Percentiles rank a stretch among this genome's conserved stretches.
Conservation (phyloP, 2,329 filamentous ascomycete genomes). For the Laburnicola sp. region DNA sequence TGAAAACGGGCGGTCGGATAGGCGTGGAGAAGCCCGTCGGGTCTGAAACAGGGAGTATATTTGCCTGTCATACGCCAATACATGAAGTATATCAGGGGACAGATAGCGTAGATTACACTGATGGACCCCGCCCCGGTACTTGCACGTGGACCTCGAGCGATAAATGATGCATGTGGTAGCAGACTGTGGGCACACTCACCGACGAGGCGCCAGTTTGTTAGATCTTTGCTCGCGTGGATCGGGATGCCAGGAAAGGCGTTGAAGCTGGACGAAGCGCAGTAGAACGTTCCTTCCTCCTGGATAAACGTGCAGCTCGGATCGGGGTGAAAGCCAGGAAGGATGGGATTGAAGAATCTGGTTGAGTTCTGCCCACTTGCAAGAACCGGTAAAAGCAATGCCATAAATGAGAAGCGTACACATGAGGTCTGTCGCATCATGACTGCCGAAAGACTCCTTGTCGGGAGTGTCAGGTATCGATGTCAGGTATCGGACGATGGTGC, state of each 20-base stretch:
- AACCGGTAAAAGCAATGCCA: slow-evolving; percentile 7
- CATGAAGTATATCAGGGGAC: neutral
- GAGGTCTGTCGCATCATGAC: slow-evolving; percentile 12
- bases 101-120: slow-evolving; percentile 3
- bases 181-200: slow-evolving; percentile 22
- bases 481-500: slow-evolving; percentile 1
- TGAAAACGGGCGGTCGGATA: slow-evolving; percentile 3
- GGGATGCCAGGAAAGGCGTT: slow-evolving; percentile 58
- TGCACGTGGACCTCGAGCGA: slow-evolving; percentile 4
- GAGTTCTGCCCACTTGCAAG: slow-evolving; percentile 5
- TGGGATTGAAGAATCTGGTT: slow-evolving; percentile 45
- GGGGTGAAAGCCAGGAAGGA: slow-evolving; percentile 56
- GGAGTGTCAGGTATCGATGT: neutral
- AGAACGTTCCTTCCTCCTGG: slow-evolving; percentile 52
- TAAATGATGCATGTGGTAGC: neutral
- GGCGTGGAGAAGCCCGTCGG: neutral
- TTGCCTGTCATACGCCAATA: slow-evolving; percentile 7
- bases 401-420: neutral
- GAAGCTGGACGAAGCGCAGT: slow-evolving; percentile 58
- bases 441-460: slow-evolving; percentile 6
- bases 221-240: slow-evolving; percentile 57
- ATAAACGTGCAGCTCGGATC: slow-evolving; percentile 54
- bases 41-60: slow-evolving; percentile 2
- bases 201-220: slow-evolving; percentile 55
- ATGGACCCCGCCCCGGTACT: slow-evolving; percentile 5